Percentiles rank a stretch among this genome's conserved stretches.
Evolutionary conservation across 768 basidiomycete genomes (phyloP).

Genomic region (Boletus rubropictus): DNA sequence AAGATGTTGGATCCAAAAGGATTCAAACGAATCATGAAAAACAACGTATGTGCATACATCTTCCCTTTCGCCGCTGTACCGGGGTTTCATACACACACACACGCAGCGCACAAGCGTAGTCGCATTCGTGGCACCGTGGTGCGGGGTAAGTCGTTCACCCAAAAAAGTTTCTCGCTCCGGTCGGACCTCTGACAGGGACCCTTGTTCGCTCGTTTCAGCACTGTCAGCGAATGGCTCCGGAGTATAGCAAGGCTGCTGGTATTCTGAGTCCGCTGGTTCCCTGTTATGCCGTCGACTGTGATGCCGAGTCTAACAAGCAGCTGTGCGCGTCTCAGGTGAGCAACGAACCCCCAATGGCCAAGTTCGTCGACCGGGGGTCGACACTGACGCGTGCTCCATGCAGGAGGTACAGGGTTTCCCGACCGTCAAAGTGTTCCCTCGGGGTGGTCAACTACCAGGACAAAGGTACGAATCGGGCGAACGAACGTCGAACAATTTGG

Average conservation of each 20-base stretch:
- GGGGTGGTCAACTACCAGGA: constrained; percentile 57
- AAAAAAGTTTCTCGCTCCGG: neutral
- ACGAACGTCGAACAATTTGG: constrained; percentile 65
- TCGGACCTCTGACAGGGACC: neutral
- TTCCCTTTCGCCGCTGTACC: neutral
- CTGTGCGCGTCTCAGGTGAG: constrained; percentile 74
- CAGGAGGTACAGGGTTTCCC: constrained; percentile 87
- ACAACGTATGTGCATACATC: constrained; percentile 49
- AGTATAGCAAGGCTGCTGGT: constrained; percentile 76
- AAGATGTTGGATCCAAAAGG: constrained; percentile 67
- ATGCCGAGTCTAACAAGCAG: constrained; percentile 71
- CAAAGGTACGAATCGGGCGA: constrained; percentile 63
- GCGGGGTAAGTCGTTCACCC: constrained; percentile 52
- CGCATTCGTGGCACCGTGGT: constrained; percentile 95
- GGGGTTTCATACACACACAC: neutral
- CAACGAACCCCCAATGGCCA: neutral
- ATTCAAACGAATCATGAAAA: constrained; percentile 69
- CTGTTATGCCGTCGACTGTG: constrained; percentile 91
- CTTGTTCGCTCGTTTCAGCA: constrained; percentile 37
- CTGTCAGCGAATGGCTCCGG: constrained; percentile 80
- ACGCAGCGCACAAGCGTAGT: constrained; percentile 68
- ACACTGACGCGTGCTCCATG: neutral
- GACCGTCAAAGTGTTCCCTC: constrained; percentile 87
- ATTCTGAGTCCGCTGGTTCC: constrained; percentile 79
- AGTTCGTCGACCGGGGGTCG: too few species aligned